A percentile compares a stretch with the other conserved stretches of the same genome.
phyloP scores from a whole-genome alignment of 1,284 basidiomycete genomes.

The Golubevia sp. region DNA sequence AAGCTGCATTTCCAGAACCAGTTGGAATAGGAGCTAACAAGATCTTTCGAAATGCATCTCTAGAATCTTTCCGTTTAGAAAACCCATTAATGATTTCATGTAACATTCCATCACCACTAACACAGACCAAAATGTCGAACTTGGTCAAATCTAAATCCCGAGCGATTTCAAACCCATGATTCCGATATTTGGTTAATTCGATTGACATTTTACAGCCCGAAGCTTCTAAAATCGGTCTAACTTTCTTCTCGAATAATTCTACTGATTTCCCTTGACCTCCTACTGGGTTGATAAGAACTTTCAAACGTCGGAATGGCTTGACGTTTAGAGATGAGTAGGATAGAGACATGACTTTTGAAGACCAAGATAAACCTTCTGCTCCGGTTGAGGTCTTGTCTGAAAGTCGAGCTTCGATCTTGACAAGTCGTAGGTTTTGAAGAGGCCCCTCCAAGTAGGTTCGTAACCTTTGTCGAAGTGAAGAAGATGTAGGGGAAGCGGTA shows the following conservation, averaged over 20 bases:
- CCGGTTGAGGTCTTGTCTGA: constrained; percentile 14
- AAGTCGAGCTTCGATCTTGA: constrained; percentile 45
- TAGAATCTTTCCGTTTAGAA: constrained; percentile 73
- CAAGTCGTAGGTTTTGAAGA: constrained; percentile 34
- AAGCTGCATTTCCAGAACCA: constrained; percentile 81
- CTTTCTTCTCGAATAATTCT: constrained; percentile 69
- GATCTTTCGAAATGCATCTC: constrained; percentile 70
- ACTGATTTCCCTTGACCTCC: constrained; percentile 81
- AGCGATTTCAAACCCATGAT: constrained; percentile 77
- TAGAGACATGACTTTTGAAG: constrained; percentile 19
- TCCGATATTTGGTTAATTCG: constrained; percentile 69
- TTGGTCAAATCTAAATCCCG: constrained; percentile 68
- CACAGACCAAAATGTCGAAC: constrained; percentile 74
- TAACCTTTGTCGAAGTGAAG: neutral
- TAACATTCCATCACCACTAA: constrained; percentile 87
- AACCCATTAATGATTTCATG: constrained; percentile 94
- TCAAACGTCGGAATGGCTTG: constrained; percentile 30
- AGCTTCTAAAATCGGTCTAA: constrained; percentile 79
- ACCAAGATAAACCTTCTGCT: constrained; percentile 21
- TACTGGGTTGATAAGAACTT: constrained; percentile 81
- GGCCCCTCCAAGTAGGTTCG: constrained; percentile 34
- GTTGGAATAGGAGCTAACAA: constrained; percentile 86
- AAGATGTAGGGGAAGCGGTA: neutral
- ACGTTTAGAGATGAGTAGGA: constrained; percentile 21
- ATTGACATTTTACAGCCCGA: constrained; percentile 70